These are phyloP conservation scores for Cladosporium sp. DNA, from an alignment of 2,329 filamentous ascomycete species.

Conservation along the genomic window DNA sequence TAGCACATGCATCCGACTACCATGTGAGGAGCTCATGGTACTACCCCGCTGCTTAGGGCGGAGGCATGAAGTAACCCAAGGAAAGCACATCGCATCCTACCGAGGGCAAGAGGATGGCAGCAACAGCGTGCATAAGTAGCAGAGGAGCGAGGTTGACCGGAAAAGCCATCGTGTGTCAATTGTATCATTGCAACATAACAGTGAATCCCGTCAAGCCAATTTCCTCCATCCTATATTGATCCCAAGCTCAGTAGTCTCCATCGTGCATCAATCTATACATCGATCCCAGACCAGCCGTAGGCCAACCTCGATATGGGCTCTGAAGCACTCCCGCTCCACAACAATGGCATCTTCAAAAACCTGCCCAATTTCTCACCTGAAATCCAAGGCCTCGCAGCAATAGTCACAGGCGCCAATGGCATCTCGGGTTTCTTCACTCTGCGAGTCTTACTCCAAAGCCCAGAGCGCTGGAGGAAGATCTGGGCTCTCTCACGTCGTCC, in stretches of 20 bases:
- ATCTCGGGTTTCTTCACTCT: constrained; percentile 52
- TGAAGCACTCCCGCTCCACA: constrained; percentile 21
- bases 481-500: constrained; percentile 47
- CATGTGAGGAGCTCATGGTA: too few species aligned
- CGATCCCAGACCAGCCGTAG: too few species aligned
- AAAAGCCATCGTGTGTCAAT: too few species aligned
- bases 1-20: too few species aligned
- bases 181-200: too few species aligned
- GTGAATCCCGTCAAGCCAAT: too few species aligned
- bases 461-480: constrained; percentile 50
- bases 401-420: constrained; percentile 53
- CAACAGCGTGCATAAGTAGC: background rate
- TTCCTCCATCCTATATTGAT: too few species aligned
- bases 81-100: background rate
- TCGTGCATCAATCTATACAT: background rate
- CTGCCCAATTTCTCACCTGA: constrained; percentile 44
- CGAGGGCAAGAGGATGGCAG: background rate
- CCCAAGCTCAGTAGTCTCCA: too few species aligned
- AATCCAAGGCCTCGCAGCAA: constrained; percentile 44
- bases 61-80: background rate
- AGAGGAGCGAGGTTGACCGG: background rate
- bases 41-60: constrained; percentile 1
- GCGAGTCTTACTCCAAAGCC: constrained; percentile 43
- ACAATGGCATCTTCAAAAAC: constrained; percentile 46
- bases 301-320: constrained; percentile 22